Base-by-base conservation (phyloP, 768 basidiomycete genomes). In the Russula abietina region DNA sequence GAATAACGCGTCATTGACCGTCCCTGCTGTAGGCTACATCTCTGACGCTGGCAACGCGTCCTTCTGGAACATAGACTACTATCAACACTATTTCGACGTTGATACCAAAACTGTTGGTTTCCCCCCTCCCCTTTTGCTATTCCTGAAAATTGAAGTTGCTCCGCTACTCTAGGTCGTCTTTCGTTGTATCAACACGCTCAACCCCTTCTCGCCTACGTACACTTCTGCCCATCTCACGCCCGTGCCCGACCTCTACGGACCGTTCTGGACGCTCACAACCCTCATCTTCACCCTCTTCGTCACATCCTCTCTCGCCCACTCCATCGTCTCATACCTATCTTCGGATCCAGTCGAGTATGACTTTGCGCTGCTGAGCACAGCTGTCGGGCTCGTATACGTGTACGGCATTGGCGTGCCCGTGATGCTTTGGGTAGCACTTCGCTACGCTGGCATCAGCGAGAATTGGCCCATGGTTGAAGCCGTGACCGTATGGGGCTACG, bases 191-290 rank as follows among this genome's bases (percentile, higher is more conserved):
- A 81, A 81, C 17, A 91, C 91, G 0, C 76, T 93, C 58, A 81
- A 89, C n/a, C 89, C 89, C n/a, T 80, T 80, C 32, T 81, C 85
- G 33, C 75, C 83, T 4, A 80, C 82, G 48, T 91, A 84, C 70
- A 79, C 84, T 55, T 77, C 84, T 5, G 80, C 81, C 14, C 83
- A 87, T 62, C 79, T 87, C 38, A 81, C 79, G 57, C 88, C 88
- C 48, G 79, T 86, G 46, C 72, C 79, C 17, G 89, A 91, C 71
- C 82, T 91, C 45, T 89, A 91, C 71, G 95, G 95, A 0, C 94
- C 96, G 1, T 98, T 99, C 78, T 99, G 96, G 96, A 93, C 95
- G 0, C 82, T 97, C 41, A 96, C 94, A 1, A 98, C 96, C 0
- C 84, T 99, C 65, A 88, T 97, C 49, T 92, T 98, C 71, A 81